Percentiles rank a stretch among this genome's conserved stretches.
These are phyloP conservation scores for Diaporthe destruens DNA, from an alignment of 2,329 filamentous ascomycete genomes.

Conservation along the genomic window DNA sequence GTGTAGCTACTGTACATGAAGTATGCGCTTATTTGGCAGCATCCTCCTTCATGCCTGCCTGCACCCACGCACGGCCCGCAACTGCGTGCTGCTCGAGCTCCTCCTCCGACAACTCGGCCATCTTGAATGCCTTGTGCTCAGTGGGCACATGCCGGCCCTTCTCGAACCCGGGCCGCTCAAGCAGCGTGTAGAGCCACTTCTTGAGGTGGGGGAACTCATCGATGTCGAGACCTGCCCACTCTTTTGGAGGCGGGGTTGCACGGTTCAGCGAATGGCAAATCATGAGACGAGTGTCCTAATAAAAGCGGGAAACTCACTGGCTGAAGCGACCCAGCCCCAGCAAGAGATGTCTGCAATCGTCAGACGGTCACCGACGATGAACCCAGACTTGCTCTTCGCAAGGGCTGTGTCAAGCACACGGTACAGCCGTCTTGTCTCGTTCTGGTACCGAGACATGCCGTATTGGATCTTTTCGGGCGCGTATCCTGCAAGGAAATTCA, in stretches of 20 bases:
- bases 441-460: slow-evolving; percentile 83
- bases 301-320: slow-evolving; percentile 56
- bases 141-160: slow-evolving; percentile 78
- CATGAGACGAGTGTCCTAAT: background rate
- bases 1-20: no score
- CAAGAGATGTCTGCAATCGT: slow-evolving; percentile 85
- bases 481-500: slow-evolving; percentile 63
- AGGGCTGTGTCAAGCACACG: slow-evolving; percentile 81
- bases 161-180: slow-evolving; percentile 77
- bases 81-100: slow-evolving; percentile 66
- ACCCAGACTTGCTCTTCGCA: slow-evolving; percentile 65
- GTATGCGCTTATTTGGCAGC: slow-evolving; percentile 55
- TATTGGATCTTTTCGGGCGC: slow-evolving; percentile 87
- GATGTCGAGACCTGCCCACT: slow-evolving; percentile 76
- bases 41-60: slow-evolving; percentile 73
- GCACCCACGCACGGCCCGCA: slow-evolving; percentile 68
- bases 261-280: background rate
- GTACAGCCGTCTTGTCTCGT: slow-evolving; percentile 87
- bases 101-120: slow-evolving; percentile 52
- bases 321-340: slow-evolving; percentile 80
- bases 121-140: slow-evolving; percentile 67
- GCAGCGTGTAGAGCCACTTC: slow-evolving; percentile 81
- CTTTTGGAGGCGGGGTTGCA: slow-evolving; percentile 50
- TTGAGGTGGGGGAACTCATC: slow-evolving; percentile 81
- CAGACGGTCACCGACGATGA: slow-evolving; percentile 74